Evolutionary conservation across 805 yeast genomes (phyloP), one percentile per base, ranked within the genome.

Genomic region (Saccharomyces eubayanus): DNA sequence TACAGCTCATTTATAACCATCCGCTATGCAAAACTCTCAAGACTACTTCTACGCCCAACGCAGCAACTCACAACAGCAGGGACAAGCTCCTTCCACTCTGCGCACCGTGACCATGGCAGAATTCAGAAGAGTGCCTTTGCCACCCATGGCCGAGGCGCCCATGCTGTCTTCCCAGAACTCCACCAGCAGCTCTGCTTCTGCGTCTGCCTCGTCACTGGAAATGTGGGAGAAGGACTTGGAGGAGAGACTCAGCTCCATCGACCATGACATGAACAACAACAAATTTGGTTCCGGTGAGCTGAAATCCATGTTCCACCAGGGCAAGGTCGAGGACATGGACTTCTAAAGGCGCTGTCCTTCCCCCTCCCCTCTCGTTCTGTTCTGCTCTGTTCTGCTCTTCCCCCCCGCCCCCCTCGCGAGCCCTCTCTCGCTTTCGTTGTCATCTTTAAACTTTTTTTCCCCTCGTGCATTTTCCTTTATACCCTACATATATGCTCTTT

Each of bases 191-290:
- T 36, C 43, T 20, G 61, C 69, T 1, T 61, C 73, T 10, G 59
- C 69, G 21, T 67, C 68, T 40, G 67, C 69, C 2, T 72, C 75
- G 14, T 68, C 71, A 48, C 54, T 73, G 21, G 75, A 71, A 52
- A 70, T 70, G 62, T 73, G 76, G 76, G 75, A 72, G 54, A 63
- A 60, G 50, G 63, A 64, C 53, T 62, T 73, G 54, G 74, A 72
- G 40, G 61, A 60, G 47, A 65, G 74, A 58, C 58, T 73, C 47
- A 58, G 68, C 48, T 61, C 58, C 46, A 72, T 73, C 46, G 74
- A 69, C 36, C 59, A 59, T 51, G 61, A 62, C 55, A 59, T 60
- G 47, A 59, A 52, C 62, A 60, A 57, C 47, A 57, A 60, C 50
- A 64, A 63, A 51, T 51, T 64, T 49, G 61, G 60, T 9, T 54